Evolutionary conservation across 139 green algal species (phyloP), one percentile per base, ranked within the genome.

Genomic region (Trebouxia sp.): DNA sequence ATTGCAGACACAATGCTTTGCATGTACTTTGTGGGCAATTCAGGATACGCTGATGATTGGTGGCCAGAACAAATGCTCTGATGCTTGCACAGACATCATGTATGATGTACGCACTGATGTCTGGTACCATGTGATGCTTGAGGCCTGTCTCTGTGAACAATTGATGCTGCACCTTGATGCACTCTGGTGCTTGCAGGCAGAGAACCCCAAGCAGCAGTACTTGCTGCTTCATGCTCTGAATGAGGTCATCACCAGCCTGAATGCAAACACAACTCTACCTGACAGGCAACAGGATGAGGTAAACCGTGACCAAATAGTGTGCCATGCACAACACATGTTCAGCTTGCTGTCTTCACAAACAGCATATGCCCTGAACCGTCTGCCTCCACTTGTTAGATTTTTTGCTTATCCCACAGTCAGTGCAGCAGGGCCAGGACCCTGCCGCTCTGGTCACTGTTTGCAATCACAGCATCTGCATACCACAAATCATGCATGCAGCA

Each of bases 201-300:
- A 43, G 0, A 76, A 67, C 8, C 85, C 85, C 51, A 91, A 89
- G 78, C 76, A 84, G 50, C 87, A 92, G 70, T 95, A 95, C 58
- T 84, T 93, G 70, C 85, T 95, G 47, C 83, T 95, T 51, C 87
- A 90, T 74, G 88, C 94, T 12, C 85, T 98, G 24, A 93, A 94
- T 69, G 94, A 98, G 88, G 92, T 96, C n/a, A 92, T 96, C 28
- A 85, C 83, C 50, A 89, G 76, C 41, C 55, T 93, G 20, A 84
- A 75, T 9, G 62, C 37, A 22, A 32, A 65, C 14, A 24, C 74
- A 65, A 37, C 47, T 43, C 62, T 72, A 8, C 62, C 62, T 35
- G 67, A 77, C 2, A 53, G 67, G 26, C 67, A 77, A 38, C 67
- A 77, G n/a, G 67, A 77, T 53, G 41, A 77, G 67, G 67, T 53